phyloP scores from a whole-genome alignment of 306 rosid species.

The Pachyrhizus erosus region DNA sequence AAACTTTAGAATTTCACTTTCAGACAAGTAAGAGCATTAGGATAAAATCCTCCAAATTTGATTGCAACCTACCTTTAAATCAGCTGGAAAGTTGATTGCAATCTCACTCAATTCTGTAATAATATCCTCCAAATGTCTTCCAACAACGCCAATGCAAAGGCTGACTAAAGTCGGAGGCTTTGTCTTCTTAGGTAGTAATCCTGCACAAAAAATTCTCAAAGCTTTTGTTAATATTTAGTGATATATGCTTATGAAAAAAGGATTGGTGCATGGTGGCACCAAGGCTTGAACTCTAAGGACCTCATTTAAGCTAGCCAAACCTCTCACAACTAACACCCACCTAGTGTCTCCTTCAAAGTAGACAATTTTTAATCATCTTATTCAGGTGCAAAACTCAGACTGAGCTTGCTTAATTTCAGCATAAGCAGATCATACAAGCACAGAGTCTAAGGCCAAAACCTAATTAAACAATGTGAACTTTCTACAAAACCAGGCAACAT shows the following conservation, averaged over 20 bases:
- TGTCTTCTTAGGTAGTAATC: conserved; percentile 51
- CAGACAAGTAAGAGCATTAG: neutral
- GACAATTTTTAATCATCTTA: conserved; percentile 9
- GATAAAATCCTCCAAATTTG: too few relatives aligned
- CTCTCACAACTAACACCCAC: conserved; percentile 3
- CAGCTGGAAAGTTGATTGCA: conserved; percentile 68
- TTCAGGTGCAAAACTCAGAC: conserved; percentile 10
- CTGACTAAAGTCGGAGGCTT: conserved; percentile 72
- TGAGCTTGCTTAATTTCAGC: neutral
- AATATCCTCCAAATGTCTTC: conserved; percentile 86
- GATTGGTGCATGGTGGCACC: neutral
- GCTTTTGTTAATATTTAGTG: conserved; percentile 18
- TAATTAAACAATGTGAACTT: neutral
- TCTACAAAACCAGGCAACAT: neutral
- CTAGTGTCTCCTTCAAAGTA: conserved; percentile 10
- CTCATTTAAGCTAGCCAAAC: conserved; percentile 2
- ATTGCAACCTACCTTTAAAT: conserved; percentile 71
- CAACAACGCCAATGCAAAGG: conserved; percentile 81
- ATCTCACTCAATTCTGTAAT: conserved; percentile 75
- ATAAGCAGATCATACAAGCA: conserved; percentile 25
- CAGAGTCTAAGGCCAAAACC: conserved; percentile 8
- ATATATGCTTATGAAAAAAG: neutral
- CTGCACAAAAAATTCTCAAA: conserved; percentile 47
- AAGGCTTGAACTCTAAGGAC: conserved; percentile 7
- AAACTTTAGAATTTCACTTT: neutral